Percentiles rank a stretch among this genome's conserved stretches.
These are phyloP conservation scores for Alternaria tenuissima DNA, from an alignment of 2,329 filamentous ascomycete species.

Conservation along the genomic window DNA sequence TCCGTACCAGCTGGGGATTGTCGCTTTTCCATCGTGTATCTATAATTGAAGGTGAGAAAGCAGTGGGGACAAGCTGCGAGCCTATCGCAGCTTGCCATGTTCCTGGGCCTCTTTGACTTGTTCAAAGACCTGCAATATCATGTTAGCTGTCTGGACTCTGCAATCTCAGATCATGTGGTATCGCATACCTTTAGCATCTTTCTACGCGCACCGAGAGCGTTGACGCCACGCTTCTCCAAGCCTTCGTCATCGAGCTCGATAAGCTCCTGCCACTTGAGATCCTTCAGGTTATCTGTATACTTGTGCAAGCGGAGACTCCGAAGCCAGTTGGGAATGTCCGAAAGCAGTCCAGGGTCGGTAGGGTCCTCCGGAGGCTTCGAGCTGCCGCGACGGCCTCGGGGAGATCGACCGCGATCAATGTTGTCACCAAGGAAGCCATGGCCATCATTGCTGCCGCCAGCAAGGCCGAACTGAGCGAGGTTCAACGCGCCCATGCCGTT, in stretches of 20 bases:
- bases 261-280: conserved; percentile 94
- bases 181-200: conserved; percentile 91
- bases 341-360: conserved; percentile 85
- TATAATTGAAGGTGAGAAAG: conserved; percentile 21
- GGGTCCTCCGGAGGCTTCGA: conserved; percentile 98
- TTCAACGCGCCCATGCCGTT: conserved; percentile 75
- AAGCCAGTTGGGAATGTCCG: conserved; percentile 96
- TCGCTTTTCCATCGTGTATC: conserved; percentile 35
- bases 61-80: conserved; percentile 13
- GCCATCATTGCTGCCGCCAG: conserved; percentile 53
- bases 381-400: conserved; percentile 88
- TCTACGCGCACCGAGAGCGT: conserved; percentile 89
- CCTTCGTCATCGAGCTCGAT: conserved; percentile 92
- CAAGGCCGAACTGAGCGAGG: conserved; percentile 72
- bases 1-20: conserved; percentile 35
- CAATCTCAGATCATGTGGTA: neutral
- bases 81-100: conserved; percentile 52
- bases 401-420: conserved; percentile 87
- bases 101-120: conserved; percentile 76
- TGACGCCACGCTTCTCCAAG: conserved; percentile 90
- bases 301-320: conserved; percentile 95
- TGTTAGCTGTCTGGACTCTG: conserved; percentile 39
- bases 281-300: conserved; percentile 98
- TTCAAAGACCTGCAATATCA: conserved; percentile 78
- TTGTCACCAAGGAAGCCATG: conserved; percentile 96